Evolutionary conservation across 768 basidiomycete species (phyloP), one percentile per base, ranked within the genome.

Genomic region (Tricholoma saponaceum): DNA sequence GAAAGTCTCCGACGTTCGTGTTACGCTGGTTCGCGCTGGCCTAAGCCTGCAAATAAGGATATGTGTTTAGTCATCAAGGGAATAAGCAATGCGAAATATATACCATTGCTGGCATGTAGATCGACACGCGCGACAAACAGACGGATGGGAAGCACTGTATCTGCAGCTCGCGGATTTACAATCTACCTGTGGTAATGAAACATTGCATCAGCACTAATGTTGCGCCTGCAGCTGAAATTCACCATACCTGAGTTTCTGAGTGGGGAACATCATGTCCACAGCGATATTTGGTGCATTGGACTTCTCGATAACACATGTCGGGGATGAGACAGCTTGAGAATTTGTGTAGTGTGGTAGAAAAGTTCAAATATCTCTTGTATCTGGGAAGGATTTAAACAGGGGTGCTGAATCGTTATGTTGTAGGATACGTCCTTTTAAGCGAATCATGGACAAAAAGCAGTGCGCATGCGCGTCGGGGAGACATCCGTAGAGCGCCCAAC

Each of bases 271-370:
- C 52, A 37, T 63, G 62, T 18, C 60, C 62, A 43, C 62, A 63
- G 32, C 23, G 35, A 49, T 58, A 44, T 46, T 46, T 56, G 26
- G 55, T 56, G 41, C 57, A 63, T 14, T 54, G 44, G 26, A 63
- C 62, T 58, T 63, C 62, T 56, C 62, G 59, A 43, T 58, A 55
- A 33, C 62, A 63, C 62, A 63, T 63, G 5, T 23, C 37, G 52
- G 4, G 39, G 32, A 5, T 2, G n/a, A 1, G 14, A 20, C 41
- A 7, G 26, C 5, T 26, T 47, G 13, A 47, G 25, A 14, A 47
- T 2, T 7, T 26, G 2, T 47, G 25, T 9, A 26, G 14, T 5
- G 25, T 10, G 13, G 46, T 16, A 25, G 23, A 46, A 46, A 46
- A 0, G 14, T 23, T 23, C n/a, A 8, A 16, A 47, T 26, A 47